These are phyloP conservation scores for Neonectria sp. DNA, from an alignment of 2,329 filamentous ascomycete genomes.

Conservation along the genomic window DNA sequence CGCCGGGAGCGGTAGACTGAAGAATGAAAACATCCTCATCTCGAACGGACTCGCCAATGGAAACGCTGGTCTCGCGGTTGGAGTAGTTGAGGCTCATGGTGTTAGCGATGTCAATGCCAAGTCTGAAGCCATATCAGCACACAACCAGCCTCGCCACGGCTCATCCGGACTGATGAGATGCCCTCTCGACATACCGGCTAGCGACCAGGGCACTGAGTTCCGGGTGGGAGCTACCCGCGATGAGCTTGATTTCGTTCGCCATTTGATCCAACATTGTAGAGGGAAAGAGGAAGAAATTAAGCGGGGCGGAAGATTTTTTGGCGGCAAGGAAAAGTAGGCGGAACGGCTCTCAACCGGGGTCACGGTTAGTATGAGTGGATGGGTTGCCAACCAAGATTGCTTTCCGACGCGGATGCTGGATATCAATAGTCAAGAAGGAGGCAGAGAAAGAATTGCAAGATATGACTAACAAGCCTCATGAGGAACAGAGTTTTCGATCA, in stretches of 20 bases:
- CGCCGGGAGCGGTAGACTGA: slow-evolving; percentile 93
- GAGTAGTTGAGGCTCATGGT: slow-evolving; percentile 88
- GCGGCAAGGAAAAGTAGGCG: slow-evolving; percentile 43
- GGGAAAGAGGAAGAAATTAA: slow-evolving; percentile 39
- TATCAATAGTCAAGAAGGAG: background rate
- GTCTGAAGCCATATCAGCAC: slow-evolving; percentile 62
- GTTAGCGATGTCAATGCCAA: slow-evolving; percentile 84
- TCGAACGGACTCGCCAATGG: slow-evolving; percentile 94
- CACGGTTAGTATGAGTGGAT: slow-evolving; percentile 19
- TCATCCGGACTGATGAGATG: slow-evolving; percentile 8
- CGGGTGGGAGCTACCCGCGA: slow-evolving; percentile 65
- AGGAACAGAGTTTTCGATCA: slow-evolving; percentile 47
- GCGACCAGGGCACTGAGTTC: slow-evolving; percentile 64
- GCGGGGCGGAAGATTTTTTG: slow-evolving; percentile 49
- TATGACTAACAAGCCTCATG: slow-evolving; percentile 39
- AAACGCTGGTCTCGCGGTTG: slow-evolving; percentile 90
- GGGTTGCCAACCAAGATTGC: slow-evolving; percentile 1
- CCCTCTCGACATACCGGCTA: slow-evolving; percentile 55
- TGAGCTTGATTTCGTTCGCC: slow-evolving; percentile 69
- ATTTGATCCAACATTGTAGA: slow-evolving; percentile 60
- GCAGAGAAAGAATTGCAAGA: background rate
- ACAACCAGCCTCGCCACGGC: slow-evolving; percentile 21
- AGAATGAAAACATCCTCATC: slow-evolving; percentile 99
- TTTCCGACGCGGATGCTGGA: background rate
- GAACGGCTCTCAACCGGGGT: slow-evolving; percentile 15